Conservation (phyloP, 2,329 filamentous ascomycete genomes). For the Pyrenophora seminiperda region DNA sequence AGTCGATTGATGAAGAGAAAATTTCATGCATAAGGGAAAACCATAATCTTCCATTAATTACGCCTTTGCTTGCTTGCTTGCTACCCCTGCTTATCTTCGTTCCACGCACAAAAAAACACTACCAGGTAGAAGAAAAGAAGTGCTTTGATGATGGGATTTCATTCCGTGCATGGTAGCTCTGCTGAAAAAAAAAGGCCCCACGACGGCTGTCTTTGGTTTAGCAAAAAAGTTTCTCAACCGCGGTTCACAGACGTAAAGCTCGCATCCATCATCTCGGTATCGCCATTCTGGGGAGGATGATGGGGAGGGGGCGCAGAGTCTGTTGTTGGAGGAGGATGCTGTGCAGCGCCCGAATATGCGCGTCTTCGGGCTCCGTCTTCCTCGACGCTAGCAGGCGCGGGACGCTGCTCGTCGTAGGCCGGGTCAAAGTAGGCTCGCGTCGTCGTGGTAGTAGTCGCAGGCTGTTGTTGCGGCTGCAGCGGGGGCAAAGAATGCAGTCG, state of each 20-base stretch:
- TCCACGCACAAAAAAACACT: too few species aligned
- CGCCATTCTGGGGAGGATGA: conserved; percentile 42
- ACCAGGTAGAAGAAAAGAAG: too few species aligned
- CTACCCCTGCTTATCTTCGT: too few species aligned
- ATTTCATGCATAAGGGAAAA: too few species aligned
- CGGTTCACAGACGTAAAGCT: conserved; percentile 48
- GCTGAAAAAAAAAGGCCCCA: too few species aligned
- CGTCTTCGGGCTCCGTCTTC: conserved; percentile 30
- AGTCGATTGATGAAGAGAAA: too few species aligned
- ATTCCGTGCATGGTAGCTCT: too few species aligned
- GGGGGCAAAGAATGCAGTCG: conserved; percentile 35
- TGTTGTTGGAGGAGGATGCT: conserved; percentile 18
- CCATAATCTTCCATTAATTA: too few species aligned
- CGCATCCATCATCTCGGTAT: conserved; percentile 50
- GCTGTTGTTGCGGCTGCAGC: conserved; percentile 22
- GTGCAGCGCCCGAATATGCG: conserved; percentile 36
- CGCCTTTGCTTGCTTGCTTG: too few species aligned
- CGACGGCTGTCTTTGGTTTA: too few species aligned
- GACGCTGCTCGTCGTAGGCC: conserved; percentile 39
- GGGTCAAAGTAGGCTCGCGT: conserved; percentile 41
- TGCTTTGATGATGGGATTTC: background rate
- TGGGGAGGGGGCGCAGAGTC: conserved; percentile 22
- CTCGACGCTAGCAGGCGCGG: conserved; percentile 30
- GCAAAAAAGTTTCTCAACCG: too few species aligned
- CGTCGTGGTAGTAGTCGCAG: conserved; percentile 7